Conservation (phyloP, 1,284 basidiomycete species). For the Trichosporon sp. region DNA sequence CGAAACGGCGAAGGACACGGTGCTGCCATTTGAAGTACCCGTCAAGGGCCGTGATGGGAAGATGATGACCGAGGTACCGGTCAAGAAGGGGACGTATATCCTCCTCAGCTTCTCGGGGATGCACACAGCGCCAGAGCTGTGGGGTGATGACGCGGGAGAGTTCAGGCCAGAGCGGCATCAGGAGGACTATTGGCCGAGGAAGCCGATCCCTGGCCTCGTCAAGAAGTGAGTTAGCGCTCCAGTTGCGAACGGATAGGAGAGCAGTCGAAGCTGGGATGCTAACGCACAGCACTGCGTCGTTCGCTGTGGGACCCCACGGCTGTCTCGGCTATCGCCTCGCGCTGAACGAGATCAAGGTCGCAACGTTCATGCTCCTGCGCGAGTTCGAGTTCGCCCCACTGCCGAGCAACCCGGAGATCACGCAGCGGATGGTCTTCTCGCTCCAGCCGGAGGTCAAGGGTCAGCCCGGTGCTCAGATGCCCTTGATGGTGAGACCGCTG, state of each 20-base stretch:
- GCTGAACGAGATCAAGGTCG: neutral
- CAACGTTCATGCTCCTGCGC: neutral
- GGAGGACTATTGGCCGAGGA: neutral
- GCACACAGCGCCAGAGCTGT: constrained; percentile 57
- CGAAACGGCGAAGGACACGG: constrained; percentile 54
- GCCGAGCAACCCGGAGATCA: constrained; percentile 33
- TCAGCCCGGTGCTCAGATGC: neutral
- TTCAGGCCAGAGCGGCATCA: constrained; percentile 62
- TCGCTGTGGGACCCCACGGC: neutral
- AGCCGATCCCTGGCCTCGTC: neutral
- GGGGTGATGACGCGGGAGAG: constrained; percentile 59
- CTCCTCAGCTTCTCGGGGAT: constrained; percentile 45
- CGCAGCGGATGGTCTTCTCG: constrained; percentile 28
- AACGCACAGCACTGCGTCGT: neutral
- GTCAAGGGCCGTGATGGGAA: constrained; percentile 36
- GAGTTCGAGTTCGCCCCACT: constrained; percentile 52
- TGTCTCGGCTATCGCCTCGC: constrained; percentile 1
- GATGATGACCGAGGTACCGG: constrained; percentile 25
- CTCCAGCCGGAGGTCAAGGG: neutral
- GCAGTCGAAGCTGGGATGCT: neutral
- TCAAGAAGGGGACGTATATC: constrained; percentile 19
- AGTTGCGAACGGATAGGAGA: neutral
- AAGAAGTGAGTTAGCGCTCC: neutral
- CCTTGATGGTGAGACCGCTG: neutral
- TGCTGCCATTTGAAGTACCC: constrained; percentile 55